Evolutionary conservation across 2,329 filamentous ascomycete genomes (phyloP), one percentile per base, ranked within the genome.

Genomic region (Pyrenochaeta sp.): DNA sequence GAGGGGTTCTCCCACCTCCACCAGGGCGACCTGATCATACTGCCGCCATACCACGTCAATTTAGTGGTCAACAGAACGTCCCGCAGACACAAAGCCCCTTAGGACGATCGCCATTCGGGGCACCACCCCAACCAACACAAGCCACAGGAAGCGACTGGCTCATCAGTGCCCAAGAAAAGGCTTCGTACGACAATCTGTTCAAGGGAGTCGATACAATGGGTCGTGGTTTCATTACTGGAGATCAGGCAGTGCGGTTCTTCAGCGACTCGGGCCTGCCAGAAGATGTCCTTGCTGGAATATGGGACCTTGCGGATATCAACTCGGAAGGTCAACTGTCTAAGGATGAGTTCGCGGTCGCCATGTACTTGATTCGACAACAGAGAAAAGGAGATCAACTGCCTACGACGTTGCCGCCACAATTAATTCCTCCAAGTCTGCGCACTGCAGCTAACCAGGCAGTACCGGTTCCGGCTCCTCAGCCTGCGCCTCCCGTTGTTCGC

Each of bases 331-430:
- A 90, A 56, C 82, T 99, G 55, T 93, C 86, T 46, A 88, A 87
- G 68, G 95, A 99, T 66, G 93, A 97, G 69, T 99, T 99, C 74
- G 93, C 95, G 0, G 93, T 99, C 46, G 94, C 95, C 52, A 97
- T 99, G 93, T 96, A 96, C 74, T 84, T 99, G 50, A 97, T 99
- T 69, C 88, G 93, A 60, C 91, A 96, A 75, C 93, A 97, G 76
- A 86, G 93, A 52, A 90, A 86, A 64, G 70, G 88, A 56, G 87
- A 89, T 54, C 83, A 84, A 19, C 78, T 98, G 32, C 95, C 95
- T 2, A 82, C 89, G 24, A 85, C 87, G n/a, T 81, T 99, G 42
- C 93, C 94, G 9, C 82, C 89, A 0, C 93, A 90, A 66, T 82
- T 98, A 39, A 85, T 98, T 30, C 95, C 95, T 12, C 95, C 94